Evolutionary conservation across 1,284 basidiomycete genomes (phyloP).

Genomic region (Tylopilus sp.): DNA sequence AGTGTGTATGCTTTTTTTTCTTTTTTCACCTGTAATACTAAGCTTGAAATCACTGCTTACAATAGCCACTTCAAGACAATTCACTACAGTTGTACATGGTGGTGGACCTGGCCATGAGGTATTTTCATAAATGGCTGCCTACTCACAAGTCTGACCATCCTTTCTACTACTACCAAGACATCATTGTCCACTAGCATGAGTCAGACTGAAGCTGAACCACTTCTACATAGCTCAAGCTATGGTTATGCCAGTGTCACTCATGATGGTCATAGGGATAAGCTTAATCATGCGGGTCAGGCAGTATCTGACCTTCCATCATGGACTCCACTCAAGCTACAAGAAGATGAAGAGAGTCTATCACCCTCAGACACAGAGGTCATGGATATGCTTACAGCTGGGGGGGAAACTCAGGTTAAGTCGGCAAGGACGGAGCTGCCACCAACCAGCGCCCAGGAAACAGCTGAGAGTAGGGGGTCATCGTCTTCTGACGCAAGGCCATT

Average conservation of each 20-base stretch:
- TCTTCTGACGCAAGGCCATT: background rate
- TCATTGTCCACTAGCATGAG: slow-evolving; percentile 4
- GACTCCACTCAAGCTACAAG: slow-evolving; percentile 19
- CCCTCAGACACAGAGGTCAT: slow-evolving; percentile 6
- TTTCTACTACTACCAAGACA: too few relatives aligned
- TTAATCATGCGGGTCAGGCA: background rate
- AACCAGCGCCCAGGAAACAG: background rate
- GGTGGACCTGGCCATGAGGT: slow-evolving; percentile 12
- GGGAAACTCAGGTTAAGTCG: background rate
- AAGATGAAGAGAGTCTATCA: background rate
- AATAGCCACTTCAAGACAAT: slow-evolving; percentile 21
- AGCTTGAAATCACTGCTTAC: background rate
- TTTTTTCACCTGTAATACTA: background rate
- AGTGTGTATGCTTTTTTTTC: slow-evolving; percentile 16
- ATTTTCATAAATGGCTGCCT: background rate
- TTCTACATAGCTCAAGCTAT: background rate
- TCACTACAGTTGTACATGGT: slow-evolving; percentile 9
- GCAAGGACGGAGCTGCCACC: background rate
- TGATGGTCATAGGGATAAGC: background rate
- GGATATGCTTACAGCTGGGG: slow-evolving; percentile 7
- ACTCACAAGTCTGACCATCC: slow-evolving; percentile 5
- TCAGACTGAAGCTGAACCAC: slow-evolving; percentile 2
- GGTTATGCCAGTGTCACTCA: background rate
- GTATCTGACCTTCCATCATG: slow-evolving; percentile 27
- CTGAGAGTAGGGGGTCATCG: background rate